Evolutionary conservation across 345 rosid genomes (phyloP), one percentile per base, ranked within the genome.

Genomic region (Firmiana major): DNA sequence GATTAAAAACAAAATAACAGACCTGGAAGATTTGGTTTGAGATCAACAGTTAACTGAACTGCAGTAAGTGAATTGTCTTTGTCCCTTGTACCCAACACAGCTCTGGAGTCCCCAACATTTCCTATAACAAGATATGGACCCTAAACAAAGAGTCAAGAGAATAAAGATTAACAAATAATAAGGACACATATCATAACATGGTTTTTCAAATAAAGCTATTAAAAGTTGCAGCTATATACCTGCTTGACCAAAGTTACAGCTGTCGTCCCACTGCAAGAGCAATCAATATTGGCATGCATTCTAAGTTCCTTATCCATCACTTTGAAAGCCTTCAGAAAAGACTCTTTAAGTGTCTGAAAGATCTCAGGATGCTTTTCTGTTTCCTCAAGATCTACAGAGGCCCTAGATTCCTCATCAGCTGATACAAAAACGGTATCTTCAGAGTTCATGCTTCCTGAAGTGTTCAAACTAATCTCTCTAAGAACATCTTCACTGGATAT

Each of bases 21-120:
- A 92, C 99, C 98, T 87, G 98, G 99, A 83, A 97, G 97, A 83
- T 88, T 92, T 60, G 99, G 99, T 79, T 97, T 97, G 63, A 97
- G 98, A 89, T 97, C 99, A 48, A 94, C 92, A 59, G 99, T 97
- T 85, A 97, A 83, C 84, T 97, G 99, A 80, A 97, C 90, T 19
- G 99, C 93, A 83, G 83, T 49, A 63, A 97, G 92, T 78, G 84
- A 85, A 73, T 90, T 85, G 57, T 91, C 88, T 68, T 80, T 79
- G 83, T 90, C 86, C 80, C 98, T 84, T 53, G 94, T 88, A 58
- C 96, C 97, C 81, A 97, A 69, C 45, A 94, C 91, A 59, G 98
- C 99, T 87, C 99, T 87, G 0, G 99, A 97, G 87, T 97, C 99
- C 48, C 99, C 99, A 64, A 94, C 81, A 84, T 94, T 97, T 78